These are phyloP conservation scores for Ormosia semicastrata DNA, from an alignment of 306 rosid genomes.

Conservation along the genomic window DNA sequence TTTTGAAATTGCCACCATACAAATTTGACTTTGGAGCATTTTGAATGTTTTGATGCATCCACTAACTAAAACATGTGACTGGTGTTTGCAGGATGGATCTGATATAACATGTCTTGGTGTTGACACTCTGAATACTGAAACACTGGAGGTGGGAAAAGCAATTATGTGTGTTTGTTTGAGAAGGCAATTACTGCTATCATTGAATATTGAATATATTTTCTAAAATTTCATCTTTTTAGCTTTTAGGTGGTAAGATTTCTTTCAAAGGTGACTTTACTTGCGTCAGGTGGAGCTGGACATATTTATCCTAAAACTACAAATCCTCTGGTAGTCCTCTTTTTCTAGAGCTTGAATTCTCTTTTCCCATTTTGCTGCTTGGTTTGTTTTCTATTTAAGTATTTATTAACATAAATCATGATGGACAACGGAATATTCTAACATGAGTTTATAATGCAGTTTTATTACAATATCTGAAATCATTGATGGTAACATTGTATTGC, in stretches of 20 bases:
- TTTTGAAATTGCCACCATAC: background rate
- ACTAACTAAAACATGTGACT: slow-evolving; percentile 33
- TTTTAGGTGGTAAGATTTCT: slow-evolving; percentile 85
- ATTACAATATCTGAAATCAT: background rate
- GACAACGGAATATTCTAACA: background rate
- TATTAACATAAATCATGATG: background rate
- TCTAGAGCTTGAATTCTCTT: background rate
- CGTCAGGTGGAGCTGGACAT: slow-evolving; percentile 98
- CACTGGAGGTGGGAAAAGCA: slow-evolving; percentile 61
- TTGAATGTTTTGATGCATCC: slow-evolving; percentile 20
- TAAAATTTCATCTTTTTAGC: slow-evolving; percentile 30
- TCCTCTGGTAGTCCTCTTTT: slow-evolving; percentile 64
- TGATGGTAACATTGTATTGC: background rate
- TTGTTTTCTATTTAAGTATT: background rate
- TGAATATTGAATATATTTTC: slow-evolving; percentile 20
- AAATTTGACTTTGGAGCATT: background rate
- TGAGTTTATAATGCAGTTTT: background rate
- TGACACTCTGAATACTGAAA: slow-evolving; percentile 79
- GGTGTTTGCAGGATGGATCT: slow-evolving; percentile 63
- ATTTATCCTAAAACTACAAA: slow-evolving; percentile 92
- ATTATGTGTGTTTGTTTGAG: background rate
- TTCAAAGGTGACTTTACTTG: slow-evolving; percentile 92
- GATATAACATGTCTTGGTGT: slow-evolving; percentile 79
- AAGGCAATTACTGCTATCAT: background rate
- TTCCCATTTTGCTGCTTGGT: background rate